Evolutionary conservation across 345 rosid species (phyloP).

Genomic region (Eucalyptus globulus): DNA sequence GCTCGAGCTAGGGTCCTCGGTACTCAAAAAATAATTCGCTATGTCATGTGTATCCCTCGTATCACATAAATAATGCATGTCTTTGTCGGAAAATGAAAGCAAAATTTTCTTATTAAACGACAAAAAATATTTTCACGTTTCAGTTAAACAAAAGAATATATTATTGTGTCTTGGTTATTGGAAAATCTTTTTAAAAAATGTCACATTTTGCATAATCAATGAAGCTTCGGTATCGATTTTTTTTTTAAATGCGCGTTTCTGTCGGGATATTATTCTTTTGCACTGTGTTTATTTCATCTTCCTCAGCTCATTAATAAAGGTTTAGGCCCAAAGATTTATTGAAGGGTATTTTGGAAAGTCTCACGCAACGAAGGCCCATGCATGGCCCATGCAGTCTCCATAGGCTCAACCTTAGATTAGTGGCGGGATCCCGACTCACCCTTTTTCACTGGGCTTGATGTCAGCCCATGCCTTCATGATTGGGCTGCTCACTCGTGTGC

Average conservation of each 20-base stretch:
- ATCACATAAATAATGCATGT: too few species aligned
- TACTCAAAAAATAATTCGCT: fast-evolving
- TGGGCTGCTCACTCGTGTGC: background rate
- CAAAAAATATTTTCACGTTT: fast-evolving
- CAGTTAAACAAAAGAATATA: fast-evolving
- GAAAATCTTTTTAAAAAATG: fast-evolving
- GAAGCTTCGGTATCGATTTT: background rate
- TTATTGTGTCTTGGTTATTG: background rate
- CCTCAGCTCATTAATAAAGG: background rate
- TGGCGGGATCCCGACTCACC: too few species aligned
- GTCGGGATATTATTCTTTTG: too few species aligned
- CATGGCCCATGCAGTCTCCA: background rate
- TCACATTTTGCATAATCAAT: background rate
- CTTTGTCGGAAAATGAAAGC: fast-evolving
- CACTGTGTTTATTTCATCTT: too few species aligned
- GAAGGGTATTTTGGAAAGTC: background rate
- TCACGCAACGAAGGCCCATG: background rate
- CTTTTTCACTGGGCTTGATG: background rate
- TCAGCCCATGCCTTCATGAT: background rate
- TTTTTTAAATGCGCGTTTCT: too few species aligned
- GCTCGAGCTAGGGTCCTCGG: fast-evolving
- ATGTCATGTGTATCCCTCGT: too few species aligned
- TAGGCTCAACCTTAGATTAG: too few species aligned
- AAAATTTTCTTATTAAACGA: too few species aligned
- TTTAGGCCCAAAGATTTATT: background rate